Base-by-base conservation (phyloP, 371 early-diverging fungal species). In the Dichotomocladium elegans region DNA sequence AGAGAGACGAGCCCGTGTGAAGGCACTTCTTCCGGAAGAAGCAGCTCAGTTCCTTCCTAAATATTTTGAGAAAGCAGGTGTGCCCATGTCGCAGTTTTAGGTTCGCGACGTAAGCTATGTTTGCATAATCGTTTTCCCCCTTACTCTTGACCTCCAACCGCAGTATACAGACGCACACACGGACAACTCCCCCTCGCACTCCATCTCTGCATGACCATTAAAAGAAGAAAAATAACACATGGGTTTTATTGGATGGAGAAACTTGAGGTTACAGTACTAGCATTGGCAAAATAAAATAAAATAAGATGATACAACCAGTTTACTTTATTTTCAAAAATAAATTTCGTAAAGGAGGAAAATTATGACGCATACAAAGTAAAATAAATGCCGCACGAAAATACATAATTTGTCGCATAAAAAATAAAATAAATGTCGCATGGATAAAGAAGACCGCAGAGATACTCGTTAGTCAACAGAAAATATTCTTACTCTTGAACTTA, bases 21-120 rank as follows among this genome's bases (percentile, higher is more conserved):
- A 63, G 27, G 24, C 50, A 14, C 30, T 62, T 14, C 9, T 66
- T 30, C 43, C 55, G 1, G 54, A 58, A 21, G 61, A 63, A n/a
- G 70, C 69, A 19, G 45, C 51, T 5, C 51, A 61, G 14, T 66
- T 47, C 34, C 50, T 76, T 33, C 69, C 77, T 9, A 68, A 64
- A 22, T 76, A 76, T 37, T 76, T 76, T 33, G 51, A 51, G 34
- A 37, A 11, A 25, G 77, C 77, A 12, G 64, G 66, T 22, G 47
- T 76, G 12, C 47, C 60, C 28, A 57, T 76, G 63, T 47, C 30
- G 26, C 64, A 61, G 26, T 53, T 68, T 31, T 64, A 64, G 55
- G 28, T 33, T 11, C 17, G 11, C 34, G 33, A 15, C 2, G 1
- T 21, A 17, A 11, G 4, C 8, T 27, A 25, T 41, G 19, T 41